phyloP scores from a whole-genome alignment of 2,329 filamentous ascomycete genomes.

The Shiraia sp. region DNA sequence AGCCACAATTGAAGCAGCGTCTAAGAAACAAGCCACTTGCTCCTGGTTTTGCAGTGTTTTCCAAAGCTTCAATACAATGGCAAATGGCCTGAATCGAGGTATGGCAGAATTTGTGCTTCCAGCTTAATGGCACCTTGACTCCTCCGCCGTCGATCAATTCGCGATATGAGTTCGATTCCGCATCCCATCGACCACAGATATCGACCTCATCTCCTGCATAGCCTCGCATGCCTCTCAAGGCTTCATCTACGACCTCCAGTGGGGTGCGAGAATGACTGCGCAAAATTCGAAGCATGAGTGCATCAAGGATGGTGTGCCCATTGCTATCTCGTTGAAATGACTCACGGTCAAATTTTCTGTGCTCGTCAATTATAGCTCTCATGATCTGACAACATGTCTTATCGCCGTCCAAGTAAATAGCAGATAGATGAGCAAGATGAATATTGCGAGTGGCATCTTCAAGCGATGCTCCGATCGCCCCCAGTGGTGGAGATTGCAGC shows the following conservation, averaged over 20 bases:
- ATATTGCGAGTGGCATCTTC: constrained; percentile 16
- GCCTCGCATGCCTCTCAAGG: constrained; percentile 21
- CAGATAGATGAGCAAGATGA: constrained; percentile 44
- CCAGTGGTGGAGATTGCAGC: not conserved
- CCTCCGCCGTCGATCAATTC: constrained; percentile 30
- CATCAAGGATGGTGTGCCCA: constrained; percentile 48
- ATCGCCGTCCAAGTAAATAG: constrained; percentile 43
- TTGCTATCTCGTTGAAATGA: constrained; percentile 29
- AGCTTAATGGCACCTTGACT: constrained; percentile 35
- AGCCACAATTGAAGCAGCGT: constrained; percentile 34
- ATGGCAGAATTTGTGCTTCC: constrained; percentile 54
- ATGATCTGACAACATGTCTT: constrained; percentile 39
- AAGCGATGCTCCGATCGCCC: not conserved
- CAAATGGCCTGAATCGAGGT: constrained; percentile 47
- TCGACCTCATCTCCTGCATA: constrained; percentile 49
- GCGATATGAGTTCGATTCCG: constrained; percentile 44
- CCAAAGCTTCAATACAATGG: constrained; percentile 38
- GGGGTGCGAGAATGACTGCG: constrained; percentile 39
- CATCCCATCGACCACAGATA: constrained; percentile 51
- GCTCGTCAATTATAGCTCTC: not conserved
- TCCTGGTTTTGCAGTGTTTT: constrained; percentile 5
- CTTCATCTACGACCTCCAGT: constrained; percentile 32
- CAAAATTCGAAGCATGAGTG: constrained; percentile 44
- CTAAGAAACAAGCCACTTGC: constrained; percentile 36
- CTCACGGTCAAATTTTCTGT: not conserved